These are phyloP conservation scores for Alternaria conjuncta DNA, from an alignment of 2,329 filamentous ascomycete species.

Conservation along the genomic window DNA sequence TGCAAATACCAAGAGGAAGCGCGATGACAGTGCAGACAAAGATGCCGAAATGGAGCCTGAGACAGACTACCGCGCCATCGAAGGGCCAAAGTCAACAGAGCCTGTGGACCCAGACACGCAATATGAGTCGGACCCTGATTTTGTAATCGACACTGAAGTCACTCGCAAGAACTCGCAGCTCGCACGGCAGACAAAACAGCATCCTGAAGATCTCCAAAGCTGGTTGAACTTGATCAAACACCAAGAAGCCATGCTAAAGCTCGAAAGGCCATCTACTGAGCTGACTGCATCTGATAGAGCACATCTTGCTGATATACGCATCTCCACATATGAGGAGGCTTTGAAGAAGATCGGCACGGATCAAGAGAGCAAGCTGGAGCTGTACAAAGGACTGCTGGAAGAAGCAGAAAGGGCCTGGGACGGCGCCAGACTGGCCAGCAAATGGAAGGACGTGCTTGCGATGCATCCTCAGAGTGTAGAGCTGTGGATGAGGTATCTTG, in stretches of 20 bases:
- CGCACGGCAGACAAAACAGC: conserved; percentile 66
- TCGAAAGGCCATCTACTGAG: conserved; percentile 53
- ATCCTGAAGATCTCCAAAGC: conserved; percentile 69
- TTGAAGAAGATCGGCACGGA: conserved; percentile 62
- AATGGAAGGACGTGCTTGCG: conserved; percentile 69
- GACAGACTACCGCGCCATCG: conserved; percentile 49
- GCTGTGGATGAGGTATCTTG: conserved; percentile 76
- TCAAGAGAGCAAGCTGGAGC: conserved; percentile 58
- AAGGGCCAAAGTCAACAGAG: conserved; percentile 21
- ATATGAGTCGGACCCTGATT: conserved; percentile 35
- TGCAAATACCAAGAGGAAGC: conserved; percentile 28
- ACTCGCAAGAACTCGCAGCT: conserved; percentile 67
- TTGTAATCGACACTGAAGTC: conserved; percentile 30
- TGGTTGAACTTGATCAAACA: conserved; percentile 84
- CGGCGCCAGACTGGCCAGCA: conserved; percentile 62
- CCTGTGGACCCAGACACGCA: conserved; percentile 48
- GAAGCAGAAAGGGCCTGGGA: conserved; percentile 81
- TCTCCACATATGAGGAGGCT: conserved; percentile 81
- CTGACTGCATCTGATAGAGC: conserved; percentile 66
- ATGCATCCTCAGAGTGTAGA: conserved; percentile 63
- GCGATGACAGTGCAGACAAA: conserved; percentile 21
- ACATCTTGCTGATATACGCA: conserved; percentile 78
- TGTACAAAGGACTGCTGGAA: conserved; percentile 73
- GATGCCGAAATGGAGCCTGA: conserved; percentile 5
- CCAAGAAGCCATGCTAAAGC: conserved; percentile 71